phyloP scores from a whole-genome alignment of 345 rosid species.

The Moricandia moricandioides region DNA sequence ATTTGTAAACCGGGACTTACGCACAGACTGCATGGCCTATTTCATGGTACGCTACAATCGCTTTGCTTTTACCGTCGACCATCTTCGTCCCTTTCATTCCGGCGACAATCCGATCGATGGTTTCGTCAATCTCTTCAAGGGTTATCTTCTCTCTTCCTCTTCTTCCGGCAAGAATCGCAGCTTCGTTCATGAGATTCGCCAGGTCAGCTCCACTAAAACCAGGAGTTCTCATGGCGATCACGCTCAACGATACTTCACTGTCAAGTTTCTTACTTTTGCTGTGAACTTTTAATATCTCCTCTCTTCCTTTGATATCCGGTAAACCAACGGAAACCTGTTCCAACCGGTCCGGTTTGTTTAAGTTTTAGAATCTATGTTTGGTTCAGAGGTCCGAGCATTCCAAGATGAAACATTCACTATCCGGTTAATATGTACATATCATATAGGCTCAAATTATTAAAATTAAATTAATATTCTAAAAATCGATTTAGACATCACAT shows the following conservation, averaged over 20 bases:
- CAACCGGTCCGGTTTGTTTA: not conserved
- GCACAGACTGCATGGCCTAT: conserved; percentile 70
- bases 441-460: too few relatives aligned
- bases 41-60: conserved; percentile 70
- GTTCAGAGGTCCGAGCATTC: not conserved
- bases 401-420: not conserved
- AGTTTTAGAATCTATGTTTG: not conserved
- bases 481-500: too few relatives aligned
- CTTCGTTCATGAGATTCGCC: conserved; percentile 80
- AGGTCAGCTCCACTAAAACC: conserved; percentile 87
- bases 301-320: conserved; percentile 73
- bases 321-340: conserved; percentile 60
- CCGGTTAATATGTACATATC: too few relatives aligned
- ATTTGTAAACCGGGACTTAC: conserved; percentile 36
- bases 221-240: conserved; percentile 74
- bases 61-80: conserved; percentile 68
- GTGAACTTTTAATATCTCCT: conserved; percentile 68
- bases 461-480: too few relatives aligned
- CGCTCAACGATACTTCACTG: conserved; percentile 46
- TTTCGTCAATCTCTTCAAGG: conserved; percentile 59
- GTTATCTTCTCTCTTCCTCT: conserved; percentile 62
- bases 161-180: conserved; percentile 72
- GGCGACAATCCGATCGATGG: conserved; percentile 64
- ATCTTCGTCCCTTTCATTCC: conserved; percentile 76
- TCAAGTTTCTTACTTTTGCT: conserved; percentile 69